phyloP scores from a whole-genome alignment of 2,329 filamentous ascomycete species.

The Trichoderma sp. region DNA sequence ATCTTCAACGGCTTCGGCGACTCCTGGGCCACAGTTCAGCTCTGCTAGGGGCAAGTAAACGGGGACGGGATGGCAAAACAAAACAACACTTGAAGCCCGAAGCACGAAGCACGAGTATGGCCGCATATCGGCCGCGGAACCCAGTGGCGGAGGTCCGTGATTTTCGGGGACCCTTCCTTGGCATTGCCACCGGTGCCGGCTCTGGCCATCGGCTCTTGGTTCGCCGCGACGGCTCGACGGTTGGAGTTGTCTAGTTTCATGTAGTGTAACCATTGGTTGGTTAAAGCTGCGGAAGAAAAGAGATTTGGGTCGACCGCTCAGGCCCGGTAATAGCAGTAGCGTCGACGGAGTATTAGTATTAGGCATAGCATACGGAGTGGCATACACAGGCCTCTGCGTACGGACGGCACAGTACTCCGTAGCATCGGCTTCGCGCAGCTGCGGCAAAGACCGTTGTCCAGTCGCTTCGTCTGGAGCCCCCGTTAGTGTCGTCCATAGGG shows the following conservation, averaged over 20 bases:
- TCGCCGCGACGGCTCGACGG: neutral
- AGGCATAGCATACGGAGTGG: too few relatives aligned
- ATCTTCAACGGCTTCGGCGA: neutral
- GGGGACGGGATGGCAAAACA: neutral
- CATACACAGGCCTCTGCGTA: neutral
- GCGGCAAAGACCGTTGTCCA: neutral
- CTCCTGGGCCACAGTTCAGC: neutral
- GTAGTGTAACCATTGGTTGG: neutral
- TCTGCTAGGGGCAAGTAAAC: neutral
- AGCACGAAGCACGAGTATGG: neutral
- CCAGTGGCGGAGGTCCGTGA: neutral
- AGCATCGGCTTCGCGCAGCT: slow-evolving; percentile 1
- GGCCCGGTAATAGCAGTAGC: too few relatives aligned
- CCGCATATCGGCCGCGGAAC: neutral
- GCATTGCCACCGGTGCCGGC: slow-evolving; percentile 1
- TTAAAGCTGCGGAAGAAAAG: neutral
- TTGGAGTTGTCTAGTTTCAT: neutral
- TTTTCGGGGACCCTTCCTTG: neutral
- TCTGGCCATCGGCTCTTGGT: neutral
- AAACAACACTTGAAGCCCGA: neutral
- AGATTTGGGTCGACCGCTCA: neutral
- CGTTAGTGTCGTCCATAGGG: slow-evolving; percentile 11
- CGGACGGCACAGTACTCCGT: neutral
- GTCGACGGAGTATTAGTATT: too few relatives aligned
- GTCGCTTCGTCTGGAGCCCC: slow-evolving; percentile 4